Base-by-base conservation (phyloP, 306 rosid species). In the Vachellia pachyceras region DNA sequence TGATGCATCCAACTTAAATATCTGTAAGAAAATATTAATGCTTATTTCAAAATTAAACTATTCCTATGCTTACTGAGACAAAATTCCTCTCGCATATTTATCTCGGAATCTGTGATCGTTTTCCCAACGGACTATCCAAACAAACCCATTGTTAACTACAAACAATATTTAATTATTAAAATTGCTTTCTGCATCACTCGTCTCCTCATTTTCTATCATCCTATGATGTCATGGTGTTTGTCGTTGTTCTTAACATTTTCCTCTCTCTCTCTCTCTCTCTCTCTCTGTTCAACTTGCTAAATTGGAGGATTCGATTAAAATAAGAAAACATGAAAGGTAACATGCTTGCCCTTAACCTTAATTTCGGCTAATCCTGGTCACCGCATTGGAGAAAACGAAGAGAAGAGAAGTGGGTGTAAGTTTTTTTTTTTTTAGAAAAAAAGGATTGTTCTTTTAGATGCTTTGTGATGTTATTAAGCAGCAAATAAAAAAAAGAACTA, bases 361-460 rank as follows among this genome's bases (percentile, higher is more conserved):
- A 78, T 74, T 82, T 65, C 73, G 70, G 66, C 75, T 73, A 83
- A 85, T 79, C 76, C 78, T 73, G 72, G 46, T 85, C 66, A 70
- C 75, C 65, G 46, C 73, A 75, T 79, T 15, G 47, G 36, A 82
- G 86, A 79, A 69, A 74, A 63, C 73, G 22, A 66, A n/a, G 72
- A 69, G n/a, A n/a, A n/a, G n/a, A n/a, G n/a, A 69, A 79, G 82
- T 79, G 29, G 72, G 37, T 78, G 83, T 73, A 5, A 67, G 36
- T 71, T 29, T 29, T 29, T 29, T 29, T 2, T 2, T 29, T 29
- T 29, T 0, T 0, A 29, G 2, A 29, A n/a, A n/a, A n/a, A n/a
- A n/a, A 54, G n/a, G 23, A 17, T 73, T 2, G 37, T 17, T 42
- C 66, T 77, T 69, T 67, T 1, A 41, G 10, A 11, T 15, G 18